A percentile compares a stretch with the other conserved stretches of the same genome.
Evolutionary conservation across 768 basidiomycete genomes (phyloP).

Genomic region (Agrocybe pediades): DNA sequence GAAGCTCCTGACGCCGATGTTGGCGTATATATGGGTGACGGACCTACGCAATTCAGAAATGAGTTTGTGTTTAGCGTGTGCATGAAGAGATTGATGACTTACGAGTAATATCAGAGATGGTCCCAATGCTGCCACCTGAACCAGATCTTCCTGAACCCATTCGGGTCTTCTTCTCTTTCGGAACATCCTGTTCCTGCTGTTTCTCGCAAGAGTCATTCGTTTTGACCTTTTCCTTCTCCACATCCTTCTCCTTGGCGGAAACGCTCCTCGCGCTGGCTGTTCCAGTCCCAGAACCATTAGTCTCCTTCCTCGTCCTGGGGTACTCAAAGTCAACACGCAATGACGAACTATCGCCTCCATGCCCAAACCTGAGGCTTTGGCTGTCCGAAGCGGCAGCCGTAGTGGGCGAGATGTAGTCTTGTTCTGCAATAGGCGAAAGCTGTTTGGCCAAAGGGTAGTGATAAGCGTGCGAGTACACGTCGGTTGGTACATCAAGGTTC

Average conservation of each 20-base stretch:
- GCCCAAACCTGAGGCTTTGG: conserved; percentile 12
- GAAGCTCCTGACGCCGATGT: conserved; percentile 16
- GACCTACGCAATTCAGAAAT: conserved; percentile 38
- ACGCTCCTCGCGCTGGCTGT: neutral
- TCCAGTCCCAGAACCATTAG: neutral
- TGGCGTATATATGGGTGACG: conserved; percentile 42
- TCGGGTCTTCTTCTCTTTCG: neutral
- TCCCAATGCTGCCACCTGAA: conserved; percentile 36
- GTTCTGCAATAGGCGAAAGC: conserved; percentile 68
- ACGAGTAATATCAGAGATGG: conserved; percentile 47
- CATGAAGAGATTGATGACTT: conserved; percentile 22
- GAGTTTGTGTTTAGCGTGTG: neutral
- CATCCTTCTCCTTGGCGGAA: neutral
- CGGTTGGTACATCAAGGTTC: conserved; percentile 21
- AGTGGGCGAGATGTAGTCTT: conserved; percentile 59
- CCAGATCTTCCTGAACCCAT: conserved; percentile 18
- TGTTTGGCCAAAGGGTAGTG: conserved; percentile 46
- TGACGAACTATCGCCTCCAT: conserved; percentile 5
- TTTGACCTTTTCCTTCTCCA: conserved; percentile 5
- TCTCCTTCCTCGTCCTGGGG: neutral
- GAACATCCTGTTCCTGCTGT: neutral
- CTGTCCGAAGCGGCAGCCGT: conserved; percentile 7
- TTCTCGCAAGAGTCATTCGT: neutral
- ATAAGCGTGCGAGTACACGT: conserved; percentile 37
- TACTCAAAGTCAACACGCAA: conserved; percentile 16